phyloP scores from a whole-genome alignment of 805 yeast species.

The Pichia thaimueangensis region DNA sequence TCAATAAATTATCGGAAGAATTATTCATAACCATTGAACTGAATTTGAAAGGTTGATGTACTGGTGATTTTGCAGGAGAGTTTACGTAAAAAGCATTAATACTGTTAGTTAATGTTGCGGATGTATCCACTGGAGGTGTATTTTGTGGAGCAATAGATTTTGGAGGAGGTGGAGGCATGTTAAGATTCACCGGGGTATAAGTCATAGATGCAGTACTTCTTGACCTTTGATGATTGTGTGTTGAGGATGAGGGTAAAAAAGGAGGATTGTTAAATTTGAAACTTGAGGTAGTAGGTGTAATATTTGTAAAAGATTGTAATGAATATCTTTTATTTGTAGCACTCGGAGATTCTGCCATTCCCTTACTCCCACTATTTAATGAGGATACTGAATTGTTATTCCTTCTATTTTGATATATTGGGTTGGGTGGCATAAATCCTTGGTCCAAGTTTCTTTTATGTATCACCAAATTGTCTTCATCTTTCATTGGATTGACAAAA shows the following conservation, averaged over 20 bases:
- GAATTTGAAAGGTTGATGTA: constrained; percentile 57
- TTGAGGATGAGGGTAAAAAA: constrained; percentile 9
- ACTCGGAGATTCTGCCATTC: constrained; percentile 1
- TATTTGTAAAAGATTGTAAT: constrained; percentile 15
- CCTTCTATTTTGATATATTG: too few species aligned
- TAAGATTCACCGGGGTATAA: constrained; percentile 18
- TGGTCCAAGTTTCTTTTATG: neutral
- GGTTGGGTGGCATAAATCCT: too few species aligned
- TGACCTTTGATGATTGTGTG: constrained; percentile 13
- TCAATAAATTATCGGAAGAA: constrained; percentile 7
- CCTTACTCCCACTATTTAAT: constrained; percentile 9
- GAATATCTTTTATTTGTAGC: constrained; percentile 15
- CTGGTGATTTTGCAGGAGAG: constrained; percentile 12
- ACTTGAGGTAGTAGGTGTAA: neutral
- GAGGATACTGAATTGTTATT: neutral
- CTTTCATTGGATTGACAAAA: neutral
- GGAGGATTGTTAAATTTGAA: too few species aligned
- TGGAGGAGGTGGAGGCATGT: constrained; percentile 19
- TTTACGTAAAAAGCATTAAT: too few species aligned
- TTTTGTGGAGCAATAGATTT: constrained; percentile 11
- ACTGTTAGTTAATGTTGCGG: constrained; percentile 14
- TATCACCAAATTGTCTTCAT: neutral
- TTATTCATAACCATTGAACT: constrained; percentile 39
- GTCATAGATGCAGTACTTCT: constrained; percentile 16
- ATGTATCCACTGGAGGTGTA: constrained; percentile 21